Evolutionary conservation across 345 rosid species (phyloP).

Genomic region (Dipteronia dyeriana): DNA sequence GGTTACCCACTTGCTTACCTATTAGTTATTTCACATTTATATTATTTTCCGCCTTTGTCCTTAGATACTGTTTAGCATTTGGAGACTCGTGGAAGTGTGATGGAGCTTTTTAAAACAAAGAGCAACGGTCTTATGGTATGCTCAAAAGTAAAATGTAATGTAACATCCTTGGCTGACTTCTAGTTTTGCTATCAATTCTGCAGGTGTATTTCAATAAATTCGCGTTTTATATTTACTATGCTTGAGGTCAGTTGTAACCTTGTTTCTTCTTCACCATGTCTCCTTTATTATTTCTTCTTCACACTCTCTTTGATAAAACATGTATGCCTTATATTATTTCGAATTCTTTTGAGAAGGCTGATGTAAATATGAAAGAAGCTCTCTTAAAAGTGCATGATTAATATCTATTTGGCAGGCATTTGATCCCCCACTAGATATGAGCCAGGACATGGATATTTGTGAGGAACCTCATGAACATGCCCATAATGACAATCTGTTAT

Average conservation of each 20-base stretch:
- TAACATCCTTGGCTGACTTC: background rate
- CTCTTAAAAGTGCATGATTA: constrained; percentile 14
- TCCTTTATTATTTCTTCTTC: background rate
- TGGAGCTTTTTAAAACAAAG: background rate
- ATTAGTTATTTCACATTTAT: background rate
- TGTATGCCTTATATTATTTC: background rate
- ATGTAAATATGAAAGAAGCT: background rate
- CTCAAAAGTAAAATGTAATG: background rate
- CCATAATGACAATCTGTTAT: constrained; percentile 42
- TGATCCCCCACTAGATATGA: constrained; percentile 97
- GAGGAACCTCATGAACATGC: constrained; percentile 44
- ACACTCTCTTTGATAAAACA: background rate
- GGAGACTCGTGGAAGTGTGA: background rate
- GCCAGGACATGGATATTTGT: constrained; percentile 59
- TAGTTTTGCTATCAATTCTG: constrained; percentile 29
- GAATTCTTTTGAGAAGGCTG: background rate
- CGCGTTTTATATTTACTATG: constrained; percentile 79
- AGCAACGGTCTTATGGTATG: background rate
- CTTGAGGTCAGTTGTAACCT: constrained; percentile 63
- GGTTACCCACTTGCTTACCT: background rate
- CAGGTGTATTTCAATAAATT: constrained; percentile 86
- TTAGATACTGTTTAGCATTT: background rate
- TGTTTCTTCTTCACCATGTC: constrained; percentile 3
- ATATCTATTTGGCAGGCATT: constrained; percentile 67
- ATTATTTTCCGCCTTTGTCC: background rate